A percentile compares a stretch with the other conserved stretches of the same genome.
These are phyloP conservation scores for Durio zibethinus DNA, from an alignment of 345 rosid species.

Conservation along the genomic window DNA sequence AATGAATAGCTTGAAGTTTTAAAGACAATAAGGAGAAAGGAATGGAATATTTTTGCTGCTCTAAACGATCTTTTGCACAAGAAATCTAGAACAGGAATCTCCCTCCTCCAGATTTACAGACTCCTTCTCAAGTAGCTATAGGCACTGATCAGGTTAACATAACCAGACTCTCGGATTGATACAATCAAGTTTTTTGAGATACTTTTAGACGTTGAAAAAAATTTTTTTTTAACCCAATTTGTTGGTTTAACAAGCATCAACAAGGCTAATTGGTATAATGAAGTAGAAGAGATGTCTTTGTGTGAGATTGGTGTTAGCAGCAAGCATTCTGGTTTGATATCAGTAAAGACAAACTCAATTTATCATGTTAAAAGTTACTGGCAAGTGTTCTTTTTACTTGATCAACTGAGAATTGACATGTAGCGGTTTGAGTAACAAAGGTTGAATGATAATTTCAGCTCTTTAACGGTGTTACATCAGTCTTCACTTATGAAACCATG, in stretches of 20 bases:
- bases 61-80: not conserved
- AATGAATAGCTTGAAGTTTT: not conserved
- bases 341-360: conserved; percentile 3
- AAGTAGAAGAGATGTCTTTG: not conserved
- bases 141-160: not conserved
- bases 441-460: not conserved
- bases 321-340: not conserved
- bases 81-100: not conserved
- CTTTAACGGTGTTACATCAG: not conserved
- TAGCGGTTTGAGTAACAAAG: not conserved
- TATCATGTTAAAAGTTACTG: not conserved
- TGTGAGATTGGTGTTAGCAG: not conserved
- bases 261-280: not conserved
- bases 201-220: not conserved
- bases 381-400: not conserved
- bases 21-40: not conserved
- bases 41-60: not conserved
- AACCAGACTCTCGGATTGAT: not conserved
- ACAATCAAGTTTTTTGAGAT: not conserved
- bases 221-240: not conserved
- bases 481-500: not conserved
- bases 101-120: not conserved
- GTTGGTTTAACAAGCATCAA: not conserved
- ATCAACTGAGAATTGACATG: not conserved
- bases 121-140: not conserved